Conservation (phyloP, 1,284 basidiomycete species). For the Acaromyces ingoldii region DNA sequence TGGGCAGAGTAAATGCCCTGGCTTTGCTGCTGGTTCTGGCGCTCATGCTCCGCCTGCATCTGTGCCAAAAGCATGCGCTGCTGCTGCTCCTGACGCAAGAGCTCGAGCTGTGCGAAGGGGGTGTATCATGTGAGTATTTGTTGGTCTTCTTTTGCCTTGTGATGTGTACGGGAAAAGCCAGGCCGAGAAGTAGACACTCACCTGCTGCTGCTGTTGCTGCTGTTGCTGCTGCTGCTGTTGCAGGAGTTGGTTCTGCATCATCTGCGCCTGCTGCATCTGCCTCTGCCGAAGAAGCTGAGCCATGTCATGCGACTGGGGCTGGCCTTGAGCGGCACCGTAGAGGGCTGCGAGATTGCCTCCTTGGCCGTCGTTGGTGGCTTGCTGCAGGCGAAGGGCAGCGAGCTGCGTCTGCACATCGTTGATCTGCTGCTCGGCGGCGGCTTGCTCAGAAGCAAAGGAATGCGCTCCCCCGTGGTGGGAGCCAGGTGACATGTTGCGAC, state of each 20-base stretch:
- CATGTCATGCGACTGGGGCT: constrained; percentile 12
- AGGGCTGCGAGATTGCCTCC: constrained; percentile 12
- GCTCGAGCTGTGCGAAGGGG: constrained; percentile 19
- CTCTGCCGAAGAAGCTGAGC: constrained; percentile 9
- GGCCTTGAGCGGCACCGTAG: constrained; percentile 17
- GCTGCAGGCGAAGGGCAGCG: constrained; percentile 31
- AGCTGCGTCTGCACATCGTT: constrained; percentile 32
- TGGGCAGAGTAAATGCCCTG: constrained; percentile 19
- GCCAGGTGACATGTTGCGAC: not conserved
- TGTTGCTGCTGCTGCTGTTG: constrained; percentile 20
- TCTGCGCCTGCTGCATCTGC: constrained; percentile 29
- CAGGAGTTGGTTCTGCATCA: constrained; percentile 26
- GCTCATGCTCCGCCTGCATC: constrained; percentile 28
- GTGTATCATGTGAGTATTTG: not conserved
- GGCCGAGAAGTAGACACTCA: no score
- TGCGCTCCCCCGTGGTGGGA: no score
- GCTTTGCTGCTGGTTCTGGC: constrained; percentile 12
- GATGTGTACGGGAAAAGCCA: not conserved
- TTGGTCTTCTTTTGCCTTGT: no score
- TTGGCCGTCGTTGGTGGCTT: constrained; percentile 5
- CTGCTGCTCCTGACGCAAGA: constrained; percentile 32
- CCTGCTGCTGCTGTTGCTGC: constrained; percentile 26
- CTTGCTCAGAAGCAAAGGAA: no score
- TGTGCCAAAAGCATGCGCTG: constrained; percentile 37
- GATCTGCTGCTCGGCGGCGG: constrained; percentile 15